These are phyloP conservation scores for Stemphylium vesicarium DNA, from an alignment of 2,329 filamentous ascomycete species.

Conservation along the genomic window DNA sequence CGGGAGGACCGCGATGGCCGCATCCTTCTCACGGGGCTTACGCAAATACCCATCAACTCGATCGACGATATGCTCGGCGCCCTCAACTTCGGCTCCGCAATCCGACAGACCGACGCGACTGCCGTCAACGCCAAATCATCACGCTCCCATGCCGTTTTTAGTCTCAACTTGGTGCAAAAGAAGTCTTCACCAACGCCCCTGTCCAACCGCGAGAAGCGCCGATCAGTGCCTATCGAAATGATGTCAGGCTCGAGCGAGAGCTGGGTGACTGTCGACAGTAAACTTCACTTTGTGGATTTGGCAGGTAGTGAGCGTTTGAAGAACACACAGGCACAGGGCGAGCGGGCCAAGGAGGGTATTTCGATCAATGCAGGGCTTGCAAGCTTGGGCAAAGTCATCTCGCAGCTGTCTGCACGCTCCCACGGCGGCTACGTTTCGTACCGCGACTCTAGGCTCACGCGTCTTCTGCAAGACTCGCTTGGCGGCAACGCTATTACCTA, in stretches of 20 bases:
- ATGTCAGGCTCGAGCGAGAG: slow-evolving; percentile 66
- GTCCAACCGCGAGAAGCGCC: slow-evolving; percentile 76
- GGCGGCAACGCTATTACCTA: slow-evolving; percentile 98
- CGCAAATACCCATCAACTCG: slow-evolving; percentile 86
- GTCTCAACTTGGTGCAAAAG: slow-evolving; percentile 88
- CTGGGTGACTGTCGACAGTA: slow-evolving; percentile 91
- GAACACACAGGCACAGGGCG: slow-evolving; percentile 94
- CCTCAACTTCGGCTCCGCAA: slow-evolving; percentile 88
- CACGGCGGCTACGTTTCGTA: slow-evolving; percentile 93
- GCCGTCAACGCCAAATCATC: slow-evolving; percentile 98
- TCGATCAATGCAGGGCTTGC: slow-evolving; percentile 97
- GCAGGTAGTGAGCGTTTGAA: slow-evolving; percentile 96
- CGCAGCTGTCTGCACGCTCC: slow-evolving; percentile 90
- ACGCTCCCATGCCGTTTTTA: slow-evolving; percentile 96
- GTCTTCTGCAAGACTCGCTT: slow-evolving; percentile 92
- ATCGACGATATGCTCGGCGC: slow-evolving; percentile 89
- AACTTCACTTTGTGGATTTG: slow-evolving; percentile 97
- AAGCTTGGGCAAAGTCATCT: slow-evolving; percentile 96
- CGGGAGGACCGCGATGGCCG: slow-evolving; percentile 94
- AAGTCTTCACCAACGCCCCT: slow-evolving; percentile 63
- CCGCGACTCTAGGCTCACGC: slow-evolving; percentile 94
- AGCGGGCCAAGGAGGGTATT: slow-evolving; percentile 93
- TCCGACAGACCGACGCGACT: slow-evolving; percentile 95
- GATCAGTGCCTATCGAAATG: slow-evolving; percentile 83
- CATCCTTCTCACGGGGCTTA: slow-evolving; percentile 89